phyloP scores from a whole-genome alignment of 139 green algal genomes.

The Protoeuglena noctilucae region DNA sequence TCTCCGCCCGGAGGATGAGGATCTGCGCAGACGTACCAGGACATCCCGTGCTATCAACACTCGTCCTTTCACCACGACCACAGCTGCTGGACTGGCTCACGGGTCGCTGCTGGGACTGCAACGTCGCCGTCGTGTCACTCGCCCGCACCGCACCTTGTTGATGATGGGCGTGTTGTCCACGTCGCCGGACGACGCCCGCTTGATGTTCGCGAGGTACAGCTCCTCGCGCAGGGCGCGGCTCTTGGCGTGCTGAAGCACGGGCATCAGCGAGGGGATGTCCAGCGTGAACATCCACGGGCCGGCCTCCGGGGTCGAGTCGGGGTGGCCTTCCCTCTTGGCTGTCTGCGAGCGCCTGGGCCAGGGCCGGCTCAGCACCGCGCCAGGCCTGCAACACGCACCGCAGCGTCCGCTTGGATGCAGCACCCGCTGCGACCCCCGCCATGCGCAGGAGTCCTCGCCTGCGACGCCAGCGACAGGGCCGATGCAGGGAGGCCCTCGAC shows the following conservation, averaged over 20 bases:
- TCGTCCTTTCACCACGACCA: no score
- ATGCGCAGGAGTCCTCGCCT: no score
- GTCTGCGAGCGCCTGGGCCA: constrained; percentile 23
- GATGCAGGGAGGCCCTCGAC: constrained; percentile 62
- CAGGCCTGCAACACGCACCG: no score
- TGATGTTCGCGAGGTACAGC: constrained; percentile 82
- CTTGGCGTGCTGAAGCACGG: constrained; percentile 70
- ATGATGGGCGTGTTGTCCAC: constrained; percentile 84
- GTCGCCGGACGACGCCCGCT: constrained; percentile 49
- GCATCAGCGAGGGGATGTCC: constrained; percentile 77
- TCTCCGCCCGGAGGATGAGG: constrained; percentile 63
- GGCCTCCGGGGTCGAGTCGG: constrained; percentile 50
- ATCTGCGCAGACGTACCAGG: constrained; percentile 15
- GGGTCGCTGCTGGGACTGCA: no score
- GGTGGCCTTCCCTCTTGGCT: constrained; percentile 41
- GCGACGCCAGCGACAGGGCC: constrained; percentile 44
- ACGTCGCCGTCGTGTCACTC: no score
- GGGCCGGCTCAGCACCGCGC: constrained; percentile 19
- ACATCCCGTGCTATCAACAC: no score
- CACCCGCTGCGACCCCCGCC: no score
- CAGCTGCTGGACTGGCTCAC: no score
- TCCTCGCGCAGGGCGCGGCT: constrained; percentile 79
- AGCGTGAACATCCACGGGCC: constrained; percentile 90
- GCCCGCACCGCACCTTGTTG: constrained; percentile 23
- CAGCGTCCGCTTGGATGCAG: no score